Evolutionary conservation across 331 rosid species (phyloP), one percentile per base, ranked within the genome.

Genomic region (Erythrophleum ivorense): DNA sequence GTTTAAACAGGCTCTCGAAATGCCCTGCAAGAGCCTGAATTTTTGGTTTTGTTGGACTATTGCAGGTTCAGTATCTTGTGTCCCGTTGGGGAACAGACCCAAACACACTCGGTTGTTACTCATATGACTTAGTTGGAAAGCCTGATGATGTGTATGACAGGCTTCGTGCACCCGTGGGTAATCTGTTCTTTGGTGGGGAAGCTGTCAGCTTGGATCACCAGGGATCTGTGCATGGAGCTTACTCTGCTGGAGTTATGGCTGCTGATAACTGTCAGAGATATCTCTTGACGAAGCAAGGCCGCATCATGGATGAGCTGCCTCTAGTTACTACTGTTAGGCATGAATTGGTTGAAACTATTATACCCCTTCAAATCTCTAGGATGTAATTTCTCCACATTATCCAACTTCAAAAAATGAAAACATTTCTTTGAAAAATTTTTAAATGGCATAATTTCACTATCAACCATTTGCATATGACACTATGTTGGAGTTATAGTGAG

Each of bases 171-270:
- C 94, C 97, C 0, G 49, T 92, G 75, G 97, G 91, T 38, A 90
- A 87, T 79, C 86, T 92, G 6, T 92, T 90, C 86, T 92, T 90
- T 59, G 97, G 91, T 14, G 97, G 97, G 34, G 97, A 92, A 79
- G 94, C 97, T 48, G 87, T 87, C 3, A 90, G 94, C 86, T 53
- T 88, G 88, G 94, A 92, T 16, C 82, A 92, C 78, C 94, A 90
- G 66, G 97, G 97, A 53, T 92, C 97, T 54, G 97, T 90, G 73
- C 97, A 92, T 83, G 97, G 97, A 75, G 97, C 97, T 74, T 92
- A 92, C 88, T 89, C 97, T 33, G 91, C 97, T 38, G 97, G 97
- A 69, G 78, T 88, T 19, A 90, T 90, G 90, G 94, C 97, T 71
- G 94, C 92, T n/a, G 97, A 87, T 73, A 88, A 86, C 75, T 90